These are phyloP conservation scores for Hortiboletus campestris DNA, from an alignment of 768 basidiomycete species.

Conservation along the genomic window DNA sequence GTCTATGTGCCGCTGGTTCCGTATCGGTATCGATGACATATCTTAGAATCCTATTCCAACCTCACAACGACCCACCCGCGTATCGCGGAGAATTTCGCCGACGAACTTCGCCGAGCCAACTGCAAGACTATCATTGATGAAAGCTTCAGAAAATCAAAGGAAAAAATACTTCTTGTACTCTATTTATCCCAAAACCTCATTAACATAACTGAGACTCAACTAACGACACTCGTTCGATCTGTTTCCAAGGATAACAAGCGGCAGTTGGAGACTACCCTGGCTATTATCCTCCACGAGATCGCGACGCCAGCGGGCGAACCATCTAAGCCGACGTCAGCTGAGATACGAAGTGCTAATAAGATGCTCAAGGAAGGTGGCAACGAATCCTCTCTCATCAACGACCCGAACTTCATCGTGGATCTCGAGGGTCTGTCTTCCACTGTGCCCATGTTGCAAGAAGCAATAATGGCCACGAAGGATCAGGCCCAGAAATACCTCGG, in stretches of 20 bases:
- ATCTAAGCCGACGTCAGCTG: slow-evolving; percentile 11
- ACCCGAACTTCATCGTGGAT: slow-evolving; percentile 23
- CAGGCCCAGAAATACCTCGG: slow-evolving; percentile 22
- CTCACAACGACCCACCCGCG: slow-evolving; percentile 15
- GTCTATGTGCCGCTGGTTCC: slow-evolving; percentile 19
- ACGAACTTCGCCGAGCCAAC: slow-evolving; percentile 16
- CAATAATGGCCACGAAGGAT: slow-evolving; percentile 4
- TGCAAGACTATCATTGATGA: slow-evolving; percentile 17
- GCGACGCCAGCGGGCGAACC: neutral
- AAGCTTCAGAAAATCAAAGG: slow-evolving; percentile 24
- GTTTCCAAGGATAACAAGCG: slow-evolving; percentile 14
- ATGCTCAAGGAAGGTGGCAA: slow-evolving; percentile 23
- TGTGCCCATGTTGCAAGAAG: slow-evolving; percentile 19
- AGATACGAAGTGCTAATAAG: slow-evolving; percentile 12
- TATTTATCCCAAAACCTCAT: slow-evolving; percentile 16
- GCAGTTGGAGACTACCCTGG: slow-evolving; percentile 12
- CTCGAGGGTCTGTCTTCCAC: slow-evolving; percentile 16
- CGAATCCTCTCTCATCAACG: slow-evolving; percentile 18
- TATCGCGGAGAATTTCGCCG: slow-evolving; percentile 17
- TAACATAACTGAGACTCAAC: slow-evolving; percentile 13
- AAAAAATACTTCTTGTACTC: slow-evolving; percentile 17
- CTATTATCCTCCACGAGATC: slow-evolving; percentile 14
- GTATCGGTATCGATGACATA: neutral
- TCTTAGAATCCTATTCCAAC: slow-evolving; percentile 17
- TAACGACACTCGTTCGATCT: slow-evolving; percentile 10